phyloP scores from a whole-genome alignment of 129 eudicot species.

The Apium graveolens region DNA sequence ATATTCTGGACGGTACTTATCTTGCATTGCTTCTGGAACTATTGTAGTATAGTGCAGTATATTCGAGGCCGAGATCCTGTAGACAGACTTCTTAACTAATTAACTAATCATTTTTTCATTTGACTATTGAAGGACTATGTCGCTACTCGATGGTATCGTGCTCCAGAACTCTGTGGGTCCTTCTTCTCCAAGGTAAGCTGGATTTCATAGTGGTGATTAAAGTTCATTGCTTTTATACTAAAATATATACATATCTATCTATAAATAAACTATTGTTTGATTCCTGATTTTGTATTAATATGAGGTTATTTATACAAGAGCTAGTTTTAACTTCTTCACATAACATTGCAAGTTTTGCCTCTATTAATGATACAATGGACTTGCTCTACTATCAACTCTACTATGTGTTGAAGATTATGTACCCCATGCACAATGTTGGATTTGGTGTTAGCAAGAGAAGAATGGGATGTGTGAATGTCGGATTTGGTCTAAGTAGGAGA shows the following conservation, averaged over 20 bases:
- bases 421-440: background rate
- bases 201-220: background rate
- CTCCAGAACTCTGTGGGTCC: slow-evolving; percentile 92
- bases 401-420: background rate
- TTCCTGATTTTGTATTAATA: background rate
- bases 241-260: background rate
- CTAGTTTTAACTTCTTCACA: background rate
- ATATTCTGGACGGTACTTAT: slow-evolving; percentile 62
- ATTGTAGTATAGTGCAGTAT: background rate
- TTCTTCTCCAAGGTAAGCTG: slow-evolving; percentile 74
- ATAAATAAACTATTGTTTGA: background rate
- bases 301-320: background rate
- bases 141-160: slow-evolving; percentile 93
- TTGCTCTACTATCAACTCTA: background rate
- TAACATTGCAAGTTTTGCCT: background rate
- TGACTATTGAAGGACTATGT: slow-evolving; percentile 59
- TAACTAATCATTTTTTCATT: slow-evolving; percentile 5
- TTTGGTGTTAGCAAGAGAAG: background rate
- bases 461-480: background rate
- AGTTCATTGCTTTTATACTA: background rate
- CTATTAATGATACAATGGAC: background rate
- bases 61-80: background rate
- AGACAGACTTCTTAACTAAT: background rate
- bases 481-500: background rate
- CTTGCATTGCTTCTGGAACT: background rate